Evolutionary conservation across 2,329 filamentous ascomycete genomes (phyloP).

Genomic region (Ilyonectria mors-panacis): DNA sequence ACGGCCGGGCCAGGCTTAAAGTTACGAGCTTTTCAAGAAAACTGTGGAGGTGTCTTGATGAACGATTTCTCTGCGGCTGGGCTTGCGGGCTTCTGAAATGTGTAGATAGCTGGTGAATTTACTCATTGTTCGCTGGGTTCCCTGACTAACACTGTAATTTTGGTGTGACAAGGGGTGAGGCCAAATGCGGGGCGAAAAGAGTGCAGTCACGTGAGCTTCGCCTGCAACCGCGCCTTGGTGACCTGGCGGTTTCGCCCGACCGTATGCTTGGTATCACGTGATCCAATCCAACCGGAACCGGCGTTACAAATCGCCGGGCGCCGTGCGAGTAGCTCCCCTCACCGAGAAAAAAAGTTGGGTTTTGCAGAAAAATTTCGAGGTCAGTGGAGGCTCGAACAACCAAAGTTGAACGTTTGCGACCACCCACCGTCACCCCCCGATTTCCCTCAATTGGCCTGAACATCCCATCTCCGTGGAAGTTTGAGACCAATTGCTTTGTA

Average conservation of each 20-base stretch:
- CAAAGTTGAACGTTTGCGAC: conserved; percentile 44
- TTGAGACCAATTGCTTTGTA: conserved; percentile 30
- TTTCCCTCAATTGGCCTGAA: conserved; percentile 42
- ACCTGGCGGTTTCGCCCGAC: conserved; percentile 7
- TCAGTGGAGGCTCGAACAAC: conserved; percentile 46
- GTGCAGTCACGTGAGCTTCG: too few species aligned
- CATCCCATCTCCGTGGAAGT: conserved; percentile 21
- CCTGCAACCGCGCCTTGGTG: conserved; percentile 38
- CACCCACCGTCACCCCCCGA: conserved; percentile 33
- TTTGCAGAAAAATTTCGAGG: conserved; percentile 52
- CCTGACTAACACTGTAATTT: too few species aligned
- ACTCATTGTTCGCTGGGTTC: too few species aligned
- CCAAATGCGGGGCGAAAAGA: too few species aligned
- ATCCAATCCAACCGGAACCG: conserved; percentile 43
- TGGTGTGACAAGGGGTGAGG: too few species aligned
- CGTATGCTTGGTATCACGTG: conserved; percentile 34
- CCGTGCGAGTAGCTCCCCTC: conserved; percentile 45
- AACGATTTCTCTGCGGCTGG: too few species aligned
- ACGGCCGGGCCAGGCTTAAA: too few species aligned
- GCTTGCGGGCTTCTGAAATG: too few species aligned
- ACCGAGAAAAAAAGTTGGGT: conserved; percentile 51
- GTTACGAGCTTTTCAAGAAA: too few species aligned
- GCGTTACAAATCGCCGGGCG: conserved; percentile 51
- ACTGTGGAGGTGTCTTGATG: too few species aligned
- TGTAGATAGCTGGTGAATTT: too few species aligned